A percentile compares a stretch with the other conserved stretches of the same genome.
Conservation (phyloP, 1,139 yeast genomes). For the Diutina siamensis region DNA sequence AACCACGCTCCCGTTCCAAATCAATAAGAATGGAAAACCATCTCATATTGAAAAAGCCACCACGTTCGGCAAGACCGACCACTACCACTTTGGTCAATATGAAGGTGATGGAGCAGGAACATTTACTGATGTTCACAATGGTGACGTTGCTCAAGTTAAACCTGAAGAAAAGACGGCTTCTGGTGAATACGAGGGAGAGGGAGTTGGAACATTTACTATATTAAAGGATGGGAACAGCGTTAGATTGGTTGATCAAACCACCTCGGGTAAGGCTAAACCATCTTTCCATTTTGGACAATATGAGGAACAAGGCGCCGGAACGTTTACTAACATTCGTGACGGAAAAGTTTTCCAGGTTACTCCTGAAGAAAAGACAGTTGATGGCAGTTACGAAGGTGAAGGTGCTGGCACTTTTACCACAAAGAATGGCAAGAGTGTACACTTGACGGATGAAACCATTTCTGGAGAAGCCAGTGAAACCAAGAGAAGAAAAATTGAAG, state of each 20-base stretch:
- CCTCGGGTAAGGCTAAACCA: not conserved
- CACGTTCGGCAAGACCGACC: not conserved
- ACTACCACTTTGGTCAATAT: not conserved
- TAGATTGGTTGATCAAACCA: not conserved
- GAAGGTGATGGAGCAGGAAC: not conserved
- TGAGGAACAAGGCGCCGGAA: not conserved
- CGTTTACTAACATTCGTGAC: not conserved
- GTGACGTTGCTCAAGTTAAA: not conserved
- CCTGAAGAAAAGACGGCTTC: not conserved
- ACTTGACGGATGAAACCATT: not conserved
- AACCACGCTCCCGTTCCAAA: not conserved
- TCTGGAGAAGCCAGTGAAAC: not conserved
- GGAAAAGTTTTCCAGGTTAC: not conserved
- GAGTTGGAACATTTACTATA: not conserved
- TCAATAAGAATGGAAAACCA: not conserved
- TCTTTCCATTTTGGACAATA: not conserved
- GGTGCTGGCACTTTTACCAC: not conserved
- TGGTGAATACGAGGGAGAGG: not conserved
- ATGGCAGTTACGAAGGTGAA: not conserved
- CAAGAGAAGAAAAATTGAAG: not conserved
- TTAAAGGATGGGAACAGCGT: not conserved
- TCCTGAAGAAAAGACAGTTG: not conserved
- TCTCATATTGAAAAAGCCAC: not conserved
- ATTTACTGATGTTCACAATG: not conserved
- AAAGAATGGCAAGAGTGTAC: not conserved